phyloP scores from a whole-genome alignment of 192 early-diverging fungal species.

The Entrophospora sp. region DNA sequence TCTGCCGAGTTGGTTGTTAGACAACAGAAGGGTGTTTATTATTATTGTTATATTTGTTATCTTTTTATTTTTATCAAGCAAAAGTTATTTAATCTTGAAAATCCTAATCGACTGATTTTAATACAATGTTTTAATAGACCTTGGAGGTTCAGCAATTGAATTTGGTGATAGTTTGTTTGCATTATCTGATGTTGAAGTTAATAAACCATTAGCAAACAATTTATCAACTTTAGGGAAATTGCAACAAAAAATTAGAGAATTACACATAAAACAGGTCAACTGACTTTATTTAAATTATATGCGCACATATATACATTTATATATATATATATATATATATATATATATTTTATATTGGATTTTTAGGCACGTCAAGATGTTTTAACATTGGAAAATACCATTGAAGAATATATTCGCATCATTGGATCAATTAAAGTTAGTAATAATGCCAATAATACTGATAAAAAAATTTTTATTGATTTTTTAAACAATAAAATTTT shows the following conservation, averaged over 20 bases:
- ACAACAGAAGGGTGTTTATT: constrained; percentile 49
- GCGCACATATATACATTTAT: too few relatives aligned
- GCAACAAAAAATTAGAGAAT: constrained; percentile 65
- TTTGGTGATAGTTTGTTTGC: constrained; percentile 59
- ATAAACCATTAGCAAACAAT: too few relatives aligned
- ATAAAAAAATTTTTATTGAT: constrained; percentile 73
- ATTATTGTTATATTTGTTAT: too few relatives aligned
- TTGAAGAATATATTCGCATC: constrained; percentile 92
- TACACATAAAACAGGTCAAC: constrained; percentile 68
- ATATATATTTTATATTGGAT: too few relatives aligned
- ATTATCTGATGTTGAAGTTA: constrained; percentile 61
- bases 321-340: too few relatives aligned
- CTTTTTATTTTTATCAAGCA: too few relatives aligned
- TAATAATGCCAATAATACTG: too few relatives aligned
- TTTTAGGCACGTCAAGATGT: constrained; percentile 63
- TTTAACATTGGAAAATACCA: constrained; percentile 59
- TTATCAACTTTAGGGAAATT: constrained; percentile 66
- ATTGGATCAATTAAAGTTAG: too few relatives aligned
- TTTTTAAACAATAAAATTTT: constrained; percentile 57
- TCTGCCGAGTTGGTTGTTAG: constrained; percentile 70
- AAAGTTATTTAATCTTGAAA: neutral
- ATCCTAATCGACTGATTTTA: neutral
- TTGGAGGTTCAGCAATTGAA: constrained; percentile 60
- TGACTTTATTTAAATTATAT: neutral
- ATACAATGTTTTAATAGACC: constrained; percentile 30